Conservation (phyloP, 768 basidiomycete genomes). For the Nidula microcarpa region DNA sequence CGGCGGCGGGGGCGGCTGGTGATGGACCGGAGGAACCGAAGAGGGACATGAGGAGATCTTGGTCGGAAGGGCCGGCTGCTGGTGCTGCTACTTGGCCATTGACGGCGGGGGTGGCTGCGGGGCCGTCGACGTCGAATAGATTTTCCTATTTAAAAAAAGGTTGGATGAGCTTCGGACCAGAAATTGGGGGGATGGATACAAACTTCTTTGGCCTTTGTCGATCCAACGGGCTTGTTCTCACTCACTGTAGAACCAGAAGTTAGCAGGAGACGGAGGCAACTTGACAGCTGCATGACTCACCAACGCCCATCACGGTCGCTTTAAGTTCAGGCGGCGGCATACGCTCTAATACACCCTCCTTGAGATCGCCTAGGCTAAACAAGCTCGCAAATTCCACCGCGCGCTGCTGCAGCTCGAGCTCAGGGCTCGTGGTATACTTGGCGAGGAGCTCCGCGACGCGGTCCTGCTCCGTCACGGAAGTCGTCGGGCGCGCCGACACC, state of each 20-base stretch:
- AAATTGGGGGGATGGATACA: not conserved
- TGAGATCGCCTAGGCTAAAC: conserved; percentile 72
- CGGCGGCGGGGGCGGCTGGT: conserved; percentile 24
- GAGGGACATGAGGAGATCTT: conserved; percentile 90
- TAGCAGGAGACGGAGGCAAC: not conserved
- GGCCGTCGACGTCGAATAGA: conserved; percentile 75
- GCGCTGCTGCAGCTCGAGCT: conserved; percentile 93
- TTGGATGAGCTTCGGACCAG: conserved; percentile 1
- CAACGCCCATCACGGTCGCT: conserved; percentile 92
- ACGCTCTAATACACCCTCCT: conserved; percentile 85
- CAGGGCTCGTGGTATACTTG: conserved; percentile 83
- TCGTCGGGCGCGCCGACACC: conserved; percentile 77
- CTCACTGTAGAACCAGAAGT: conserved; percentile 53
- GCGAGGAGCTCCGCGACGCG: conserved; percentile 76
- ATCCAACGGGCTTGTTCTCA: conserved; percentile 95
- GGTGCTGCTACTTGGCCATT: conserved; percentile 37
- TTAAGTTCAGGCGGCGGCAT: conserved; percentile 99
- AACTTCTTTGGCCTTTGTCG: conserved; percentile 78
- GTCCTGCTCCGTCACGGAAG: conserved; percentile 64
- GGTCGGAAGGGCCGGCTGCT: conserved; percentile 47
- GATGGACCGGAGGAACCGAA: conserved; percentile 61
- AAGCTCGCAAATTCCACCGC: conserved; percentile 92
- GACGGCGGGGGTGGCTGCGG: conserved; percentile 33
- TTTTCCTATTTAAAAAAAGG: conserved; percentile 44
- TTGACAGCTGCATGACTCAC: conserved; percentile 36